A percentile compares a stretch with the other conserved stretches of the same genome.
phyloP scores from a whole-genome alignment of 768 basidiomycete species.

The Podaxis carcinomalis region DNA sequence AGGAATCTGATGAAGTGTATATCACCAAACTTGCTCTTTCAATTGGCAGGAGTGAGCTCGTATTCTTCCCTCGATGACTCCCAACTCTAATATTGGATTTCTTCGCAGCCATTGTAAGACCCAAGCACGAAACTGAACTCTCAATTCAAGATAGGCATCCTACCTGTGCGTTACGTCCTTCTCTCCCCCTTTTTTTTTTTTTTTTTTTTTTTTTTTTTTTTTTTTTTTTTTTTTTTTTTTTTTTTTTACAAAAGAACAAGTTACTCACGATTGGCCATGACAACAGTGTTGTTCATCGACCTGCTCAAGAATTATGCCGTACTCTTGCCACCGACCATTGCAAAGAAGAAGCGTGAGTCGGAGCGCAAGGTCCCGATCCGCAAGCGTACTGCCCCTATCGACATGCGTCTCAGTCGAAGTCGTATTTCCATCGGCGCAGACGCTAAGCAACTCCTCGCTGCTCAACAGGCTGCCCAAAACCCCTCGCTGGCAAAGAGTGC shows the following conservation, averaged over 20 bases:
- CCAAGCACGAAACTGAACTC: slow-evolving; percentile 75
- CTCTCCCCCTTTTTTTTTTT: too few species aligned
- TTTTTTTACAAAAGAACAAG: background rate
- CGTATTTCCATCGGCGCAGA: slow-evolving; percentile 71
- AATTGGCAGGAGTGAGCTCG: slow-evolving; percentile 72
- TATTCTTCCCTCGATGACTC: background rate
- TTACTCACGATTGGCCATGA: background rate
- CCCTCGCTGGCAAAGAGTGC: slow-evolving; percentile 33
- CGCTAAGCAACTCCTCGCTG: slow-evolving; percentile 64
- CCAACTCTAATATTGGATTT: background rate
- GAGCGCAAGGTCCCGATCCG: slow-evolving; percentile 80
- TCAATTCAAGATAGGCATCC: slow-evolving; percentile 92
- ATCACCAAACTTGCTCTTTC: slow-evolving; percentile 85
- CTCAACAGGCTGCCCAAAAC: slow-evolving; percentile 61
- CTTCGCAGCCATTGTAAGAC: slow-evolving; percentile 68
- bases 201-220: too few species aligned
- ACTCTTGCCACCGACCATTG: slow-evolving; percentile 77
- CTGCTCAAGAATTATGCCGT: slow-evolving; percentile 70
- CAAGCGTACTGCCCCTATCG: slow-evolving; percentile 83
- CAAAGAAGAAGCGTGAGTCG: slow-evolving; percentile 82
- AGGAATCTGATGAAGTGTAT: slow-evolving; percentile 77
- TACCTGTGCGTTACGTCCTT: slow-evolving; percentile 43
- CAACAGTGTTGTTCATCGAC: slow-evolving; percentile 77
- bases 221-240: too few species aligned
- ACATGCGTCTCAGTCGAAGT: slow-evolving; percentile 83